Evolutionary conservation across 768 basidiomycete species (phyloP), one percentile per base, ranked within the genome.

Genomic region (Dendrothele bispora): DNA sequence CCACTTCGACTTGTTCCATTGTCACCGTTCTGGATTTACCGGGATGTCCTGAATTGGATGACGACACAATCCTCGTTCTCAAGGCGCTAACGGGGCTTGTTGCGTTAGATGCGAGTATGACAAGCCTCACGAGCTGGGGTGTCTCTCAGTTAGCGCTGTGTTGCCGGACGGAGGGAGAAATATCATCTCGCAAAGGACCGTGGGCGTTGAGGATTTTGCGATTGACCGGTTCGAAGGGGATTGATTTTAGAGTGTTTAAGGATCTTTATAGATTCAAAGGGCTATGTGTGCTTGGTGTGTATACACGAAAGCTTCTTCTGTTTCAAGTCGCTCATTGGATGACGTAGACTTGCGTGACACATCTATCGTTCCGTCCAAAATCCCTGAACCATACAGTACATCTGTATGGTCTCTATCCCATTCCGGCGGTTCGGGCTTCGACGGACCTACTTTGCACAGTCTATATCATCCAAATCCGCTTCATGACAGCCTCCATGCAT

Each of bases 41-140:
- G 3, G 62, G 70, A 5, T 84, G 84, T 53, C 45, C 49, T 10
- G 68, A 77, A n/a, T 68, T 91, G 1, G 78, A 72, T 22, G 88
- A 91, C 61, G 64, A 75, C 21, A 77, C 74, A 39, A 70, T 88
- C 21, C 48, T 71, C 32, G 59, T 65, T 7, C 68, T 90, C 24
- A 75, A 72, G 24, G 54, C 63, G 8, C 71, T 91, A 5, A 79
- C 78, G 54, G 68, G 71, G 5, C 69, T 91, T 17, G 57, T 66
- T 34, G 88, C 83, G 0, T 67, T 91, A n/a, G 87, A 91, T 60
- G 75, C 78, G 18, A 82, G 81, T 39, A 66, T 61, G 8, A 84
- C 83, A 2, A 21, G 51, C 2, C 54, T 91, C 29, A 77, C 78
- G 3, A 55, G 76, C 3, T 72, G 75, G 53, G 84, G 80, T 11